Evolutionary conservation across 768 basidiomycete genomes (phyloP), one percentile per base, ranked within the genome.

Genomic region (Amanita muscaria): DNA sequence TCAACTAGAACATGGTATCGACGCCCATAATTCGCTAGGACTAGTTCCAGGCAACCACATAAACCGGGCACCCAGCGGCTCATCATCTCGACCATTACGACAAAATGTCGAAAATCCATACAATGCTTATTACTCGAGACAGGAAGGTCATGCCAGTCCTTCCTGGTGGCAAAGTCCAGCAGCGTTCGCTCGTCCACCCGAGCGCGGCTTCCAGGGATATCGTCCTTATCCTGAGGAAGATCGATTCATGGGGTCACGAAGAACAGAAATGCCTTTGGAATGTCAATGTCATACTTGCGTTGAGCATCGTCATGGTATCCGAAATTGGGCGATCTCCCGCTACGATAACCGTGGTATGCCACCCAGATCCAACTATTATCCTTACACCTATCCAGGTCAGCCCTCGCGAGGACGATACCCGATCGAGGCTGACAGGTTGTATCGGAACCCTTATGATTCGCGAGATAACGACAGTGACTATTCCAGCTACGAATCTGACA

Each of bases 281-380:
- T 42, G 40, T 22, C 11, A 14, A 11, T 42, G 40, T 21, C 29
- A 19, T 4, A 42, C 14, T 14, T 42, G 40, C 21, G 40, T 42
- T n/a, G 40, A 31, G 40, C 40, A 42, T 42, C 40, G 40, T 9
- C 30, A 21, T 31, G 27, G 27, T 32, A n/a, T 30, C 10, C n/a
- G 30, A 18, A 12, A 21, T 3, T 21, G 40, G 18, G 27, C 40
- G 11, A 19, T 42, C n/a, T 11, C 16, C 14, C 10, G 29, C 25
- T 19, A 30, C 12, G 16, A n/a, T 32, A 27, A 32, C 30, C 21
- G 4, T 32, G 40, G 4, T 21, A 12, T 5, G 21, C 40, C 10
- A 27, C 22, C 15, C n/a, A n/a, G 27, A 31, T 9, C 7, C 40
- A n/a, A n/a, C n/a, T n/a, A n/a, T n/a, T n/a, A n/a, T n/a, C n/a